Evolutionary conservation across 225 moss, liverwort and hornwort species (phyloP), one percentile per base, ranked within the genome.

Genomic region (Climacium dendroides): DNA sequence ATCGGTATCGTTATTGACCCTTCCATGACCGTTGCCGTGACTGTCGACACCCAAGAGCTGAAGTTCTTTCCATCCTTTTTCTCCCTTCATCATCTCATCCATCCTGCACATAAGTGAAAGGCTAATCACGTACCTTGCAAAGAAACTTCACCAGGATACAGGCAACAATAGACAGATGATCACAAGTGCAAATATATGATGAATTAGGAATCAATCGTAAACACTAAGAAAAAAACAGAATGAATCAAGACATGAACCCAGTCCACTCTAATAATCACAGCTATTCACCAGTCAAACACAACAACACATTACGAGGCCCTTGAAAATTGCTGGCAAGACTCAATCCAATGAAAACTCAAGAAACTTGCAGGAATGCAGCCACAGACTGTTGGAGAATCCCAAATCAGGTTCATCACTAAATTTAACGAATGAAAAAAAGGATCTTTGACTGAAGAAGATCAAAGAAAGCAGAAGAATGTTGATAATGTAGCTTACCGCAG

Each of bases 11-110:
- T 83, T 85, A 67, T 63, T 69, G 64, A 78, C 90, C 83, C 91
- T 91, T 85, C 90, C 89, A 69, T 93, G 88, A 54, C 87, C 79
- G 76, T 91, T 87, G 74, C 63, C 90, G 64, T 87, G 81, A 82
- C 45, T 87, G 28, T 93, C 91, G 58, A 54, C 88, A 37, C 87
- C 86, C 89, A 94, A 85, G 48, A 85, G 59, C 89, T 92, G 77
- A 84, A 94, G 87, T 78, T 94, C 94, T 89, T 81, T 89, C 87
- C 86, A 92, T 72, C 94, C 92, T 86, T 14, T 92, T 83, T 89
- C 91, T 71, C 94, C 94, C 74, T 91, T 91, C 94, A 94, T 94
- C 94, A 94, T 94, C 90, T 92, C 94, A 90, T 94, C 94, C 94
- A 94, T 94, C 80, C 94, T 94, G 85, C 74, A 82, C 48, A 85